phyloP scores from a whole-genome alignment of 148 eudicot genomes.

The Chenopodium suecicum region DNA sequence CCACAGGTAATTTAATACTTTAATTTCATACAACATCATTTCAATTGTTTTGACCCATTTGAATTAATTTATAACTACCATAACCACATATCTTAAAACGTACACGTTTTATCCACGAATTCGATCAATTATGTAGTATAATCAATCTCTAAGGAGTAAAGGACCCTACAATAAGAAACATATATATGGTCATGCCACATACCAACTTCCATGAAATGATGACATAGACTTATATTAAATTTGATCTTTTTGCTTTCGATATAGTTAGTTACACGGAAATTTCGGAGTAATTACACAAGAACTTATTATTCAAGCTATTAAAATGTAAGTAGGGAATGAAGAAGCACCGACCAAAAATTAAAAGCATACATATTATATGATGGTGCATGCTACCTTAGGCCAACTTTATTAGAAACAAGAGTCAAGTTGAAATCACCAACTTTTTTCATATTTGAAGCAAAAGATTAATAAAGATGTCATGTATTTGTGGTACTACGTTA shows the following conservation, averaged over 20 bases:
- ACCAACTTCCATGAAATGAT: constrained; percentile 21
- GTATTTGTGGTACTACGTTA: not conserved
- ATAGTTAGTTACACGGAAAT: constrained; percentile 4
- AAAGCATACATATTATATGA: not conserved
- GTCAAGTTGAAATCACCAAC: not conserved
- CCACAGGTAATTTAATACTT: constrained; percentile 47
- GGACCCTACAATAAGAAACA: constrained; percentile 22
- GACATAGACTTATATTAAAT: constrained; percentile 21
- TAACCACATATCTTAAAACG: constrained; percentile 13
- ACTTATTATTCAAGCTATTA: constrained; percentile 13
- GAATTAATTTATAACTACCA: not conserved
- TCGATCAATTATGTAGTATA: not conserved
- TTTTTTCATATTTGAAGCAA: not conserved
- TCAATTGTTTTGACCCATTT: not conserved
- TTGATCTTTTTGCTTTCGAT: constrained; percentile 9
- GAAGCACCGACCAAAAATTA: constrained; percentile 28
- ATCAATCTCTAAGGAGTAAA: not conserved
- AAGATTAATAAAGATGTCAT: not conserved
- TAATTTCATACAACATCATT: not conserved
- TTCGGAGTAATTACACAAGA: constrained; percentile 8
- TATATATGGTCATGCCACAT: constrained; percentile 6
- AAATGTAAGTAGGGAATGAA: constrained; percentile 2
- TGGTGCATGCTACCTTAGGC: constrained; percentile 3
- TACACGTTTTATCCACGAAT: constrained; percentile 8
- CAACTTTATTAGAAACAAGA: not conserved